phyloP scores from a whole-genome alignment of 2,329 filamentous ascomycete species.

The Aspergillus felis region DNA sequence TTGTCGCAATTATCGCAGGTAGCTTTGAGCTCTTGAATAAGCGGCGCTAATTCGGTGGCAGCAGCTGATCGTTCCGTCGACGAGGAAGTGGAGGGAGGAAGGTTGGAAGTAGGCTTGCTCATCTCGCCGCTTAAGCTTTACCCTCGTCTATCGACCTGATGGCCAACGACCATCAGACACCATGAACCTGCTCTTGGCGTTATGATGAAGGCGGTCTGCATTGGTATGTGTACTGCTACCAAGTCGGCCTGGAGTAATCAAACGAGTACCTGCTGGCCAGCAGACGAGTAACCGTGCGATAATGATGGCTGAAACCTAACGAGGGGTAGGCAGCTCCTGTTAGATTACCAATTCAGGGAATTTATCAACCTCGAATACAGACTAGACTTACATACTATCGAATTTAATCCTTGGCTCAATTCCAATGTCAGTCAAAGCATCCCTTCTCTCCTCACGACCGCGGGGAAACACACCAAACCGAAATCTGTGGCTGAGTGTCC shows the following conservation, averaged over 20 bases:
- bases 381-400: background rate
- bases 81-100: constrained; percentile 26
- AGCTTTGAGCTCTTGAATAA: constrained; percentile 34
- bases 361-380: no score
- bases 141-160: constrained; percentile 29
- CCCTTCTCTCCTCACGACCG: background rate
- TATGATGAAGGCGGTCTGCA: constrained; percentile 30
- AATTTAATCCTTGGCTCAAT: background rate
- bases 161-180: constrained; percentile 31
- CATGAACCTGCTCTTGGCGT: constrained; percentile 29
- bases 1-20: constrained; percentile 29
- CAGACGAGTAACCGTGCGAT: constrained; percentile 1
- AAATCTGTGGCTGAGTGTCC: background rate
- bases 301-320: background rate
- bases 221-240: constrained; percentile 23
- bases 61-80: constrained; percentile 33
- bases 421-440: background rate
- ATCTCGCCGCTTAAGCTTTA: constrained; percentile 30
- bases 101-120: constrained; percentile 27
- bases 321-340: background rate
- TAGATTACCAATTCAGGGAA: background rate
- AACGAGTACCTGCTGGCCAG: constrained; percentile 11
- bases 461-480: background rate
- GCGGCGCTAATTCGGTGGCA: constrained; percentile 35
- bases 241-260: background rate